These are phyloP conservation scores for Aspergillus affinis DNA, from an alignment of 495 filamentous ascomycete species.

Conservation along the genomic window DNA sequence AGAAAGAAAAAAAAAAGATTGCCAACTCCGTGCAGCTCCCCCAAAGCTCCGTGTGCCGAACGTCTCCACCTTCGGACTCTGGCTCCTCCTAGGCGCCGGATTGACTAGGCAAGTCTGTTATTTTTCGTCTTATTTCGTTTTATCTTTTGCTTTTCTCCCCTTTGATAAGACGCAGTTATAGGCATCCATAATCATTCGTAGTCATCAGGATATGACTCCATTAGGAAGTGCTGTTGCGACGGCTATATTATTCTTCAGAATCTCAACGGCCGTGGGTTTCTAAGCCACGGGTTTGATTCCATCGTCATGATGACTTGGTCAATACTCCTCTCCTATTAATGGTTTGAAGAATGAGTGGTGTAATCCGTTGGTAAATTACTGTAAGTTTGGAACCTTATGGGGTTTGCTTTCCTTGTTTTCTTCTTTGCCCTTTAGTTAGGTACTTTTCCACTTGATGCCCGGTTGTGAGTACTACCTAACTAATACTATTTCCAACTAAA, in stretches of 20 bases:
- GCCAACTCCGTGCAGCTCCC: not conserved
- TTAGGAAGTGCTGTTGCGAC: not conserved
- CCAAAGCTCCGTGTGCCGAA: constrained; percentile 25
- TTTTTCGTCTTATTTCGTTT: constrained; percentile 8
- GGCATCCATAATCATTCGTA: not conserved
- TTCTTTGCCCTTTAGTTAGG: not conserved
- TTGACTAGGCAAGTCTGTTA: constrained; percentile 1
- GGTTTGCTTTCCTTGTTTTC: not conserved
- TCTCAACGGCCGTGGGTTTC: not conserved
- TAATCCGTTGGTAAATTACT: not conserved
- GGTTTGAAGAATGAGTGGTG: not conserved
- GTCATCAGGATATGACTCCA: not conserved
- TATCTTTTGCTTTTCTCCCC: not conserved
- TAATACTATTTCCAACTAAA: not conserved
- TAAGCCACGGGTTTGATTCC: not conserved
- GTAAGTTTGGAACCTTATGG: not conserved
- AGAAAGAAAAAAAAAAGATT: too few relatives aligned
- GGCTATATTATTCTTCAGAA: not conserved
- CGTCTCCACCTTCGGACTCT: constrained; percentile 12
- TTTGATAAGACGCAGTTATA: not conserved
- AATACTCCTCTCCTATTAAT: too few relatives aligned
- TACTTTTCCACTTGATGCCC: not conserved
- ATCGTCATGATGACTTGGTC: not conserved
- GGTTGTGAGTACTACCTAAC: not conserved
- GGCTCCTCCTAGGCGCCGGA: constrained; percentile 7